Base-by-base conservation (phyloP, 768 basidiomycete genomes). In the Mycena olivaceomarginata region DNA sequence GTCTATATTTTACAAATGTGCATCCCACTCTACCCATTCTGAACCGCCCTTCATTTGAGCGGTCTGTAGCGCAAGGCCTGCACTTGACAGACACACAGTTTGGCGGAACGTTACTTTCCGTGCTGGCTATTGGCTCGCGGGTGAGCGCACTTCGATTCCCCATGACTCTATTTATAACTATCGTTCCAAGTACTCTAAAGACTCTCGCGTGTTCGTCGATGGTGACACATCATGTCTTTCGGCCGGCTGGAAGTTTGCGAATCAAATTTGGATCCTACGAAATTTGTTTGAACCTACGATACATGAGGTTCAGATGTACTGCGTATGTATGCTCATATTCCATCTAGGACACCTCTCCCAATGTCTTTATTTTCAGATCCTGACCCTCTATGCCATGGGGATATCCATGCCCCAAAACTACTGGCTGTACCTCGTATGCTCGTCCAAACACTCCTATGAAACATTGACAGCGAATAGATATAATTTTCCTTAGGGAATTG, bases 301-400 rank as follows among this genome's bases (percentile, higher is more conserved):
- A 67, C 92, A 92, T 82, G 94, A 96, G 79, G 84, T 97, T 31
- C 96, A 97, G 82, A 89, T 88, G 25, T 92, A 92, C 80, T 88
- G 89, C 31, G 31, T 31, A 31, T 82, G 92, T 93, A 82, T 15
- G 63, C 11, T 45, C 41, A 2, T 10, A 73, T 89, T 81, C 41
- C 31, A 31, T 31, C 31, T 31, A 31, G 2, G 31, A 31, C 31
- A 31, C 31, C 31, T 31, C 31, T 31, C 31, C 31, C 3, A 31
- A 31, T 31, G 31, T 31, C 37, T 31, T 22, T 22, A 20, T 70
- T 64, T 41, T 9, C 25, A 86, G 85, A 81, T 85, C 48, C 79
- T 83, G 15, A 81, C 83, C 31, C 56, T 83, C 11, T 83, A 81
- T 74, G 86, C 88, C 68, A 81, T 77, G 77, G 87, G 86, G 85